Evolutionary conservation across 345 rosid species (phyloP).

Genomic region (Reutealis trisperma): DNA sequence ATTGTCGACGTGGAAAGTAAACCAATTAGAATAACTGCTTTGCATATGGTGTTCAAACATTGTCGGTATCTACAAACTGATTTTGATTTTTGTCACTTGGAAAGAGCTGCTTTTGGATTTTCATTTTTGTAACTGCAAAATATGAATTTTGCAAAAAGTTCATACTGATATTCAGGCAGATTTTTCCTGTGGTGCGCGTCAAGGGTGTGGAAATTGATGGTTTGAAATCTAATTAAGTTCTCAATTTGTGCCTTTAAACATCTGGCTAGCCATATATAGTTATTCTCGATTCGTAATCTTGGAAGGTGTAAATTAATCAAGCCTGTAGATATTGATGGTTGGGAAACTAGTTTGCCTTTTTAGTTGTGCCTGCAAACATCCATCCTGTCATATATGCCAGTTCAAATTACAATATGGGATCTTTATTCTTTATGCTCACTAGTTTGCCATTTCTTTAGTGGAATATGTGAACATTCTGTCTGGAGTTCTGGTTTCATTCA

Average conservation of each 20-base stretch:
- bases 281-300: neutral
- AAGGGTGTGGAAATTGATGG: neutral
- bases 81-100: slow-evolving; percentile 3
- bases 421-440: neutral
- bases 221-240: neutral
- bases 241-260: neutral
- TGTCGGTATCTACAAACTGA: neutral
- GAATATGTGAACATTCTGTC: neutral
- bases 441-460: neutral
- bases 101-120: neutral
- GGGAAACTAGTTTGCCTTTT: neutral
- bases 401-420: neutral
- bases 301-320: neutral
- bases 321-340: neutral
- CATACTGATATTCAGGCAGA: neutral
- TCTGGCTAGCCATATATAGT: neutral
- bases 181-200: too few species aligned
- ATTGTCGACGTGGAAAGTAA: neutral
- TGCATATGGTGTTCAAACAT: neutral
- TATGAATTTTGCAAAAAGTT: neutral
- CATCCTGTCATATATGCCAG: neutral
- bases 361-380: neutral
- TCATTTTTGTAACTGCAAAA: neutral
- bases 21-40: neutral
- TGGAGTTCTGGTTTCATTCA: neutral